Conservation (phyloP, 2,329 filamentous ascomycete genomes). For the Arthrinium puccinioides region DNA sequence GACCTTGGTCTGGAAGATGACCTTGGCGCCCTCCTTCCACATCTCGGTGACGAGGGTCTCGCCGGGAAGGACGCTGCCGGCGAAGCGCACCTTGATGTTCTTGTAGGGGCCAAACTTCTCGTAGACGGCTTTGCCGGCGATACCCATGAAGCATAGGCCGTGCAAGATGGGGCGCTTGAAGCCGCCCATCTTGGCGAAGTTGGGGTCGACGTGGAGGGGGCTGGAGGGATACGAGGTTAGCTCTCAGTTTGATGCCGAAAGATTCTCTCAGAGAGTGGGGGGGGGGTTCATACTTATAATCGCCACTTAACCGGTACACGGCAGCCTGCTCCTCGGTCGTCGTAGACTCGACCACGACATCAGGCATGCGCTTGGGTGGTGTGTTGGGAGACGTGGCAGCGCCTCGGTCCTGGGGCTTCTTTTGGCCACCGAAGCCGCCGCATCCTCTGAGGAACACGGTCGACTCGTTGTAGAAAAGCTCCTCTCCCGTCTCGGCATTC, state of each 20-base stretch:
- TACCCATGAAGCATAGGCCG: constrained; percentile 91
- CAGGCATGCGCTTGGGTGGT: constrained; percentile 69
- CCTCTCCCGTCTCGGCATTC: constrained; percentile 76
- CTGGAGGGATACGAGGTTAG: constrained; percentile 22
- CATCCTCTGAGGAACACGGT: constrained; percentile 89
- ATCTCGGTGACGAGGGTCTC: constrained; percentile 91
- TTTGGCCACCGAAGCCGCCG: constrained; percentile 81
- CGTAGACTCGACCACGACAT: constrained; percentile 75
- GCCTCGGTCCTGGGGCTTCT: constrained; percentile 71
- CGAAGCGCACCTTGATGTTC: constrained; percentile 90
- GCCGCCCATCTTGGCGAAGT: constrained; percentile 89
- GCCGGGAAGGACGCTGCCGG: constrained; percentile 75
- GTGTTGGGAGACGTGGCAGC: constrained; percentile 73
- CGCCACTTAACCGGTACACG: constrained; percentile 86
- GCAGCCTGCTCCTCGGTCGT: constrained; percentile 89
- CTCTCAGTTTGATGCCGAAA: neutral
- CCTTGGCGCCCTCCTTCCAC: constrained; percentile 78
- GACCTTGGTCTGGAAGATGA: constrained; percentile 81
- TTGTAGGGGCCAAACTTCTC: constrained; percentile 75
- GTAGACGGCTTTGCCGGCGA: constrained; percentile 85
- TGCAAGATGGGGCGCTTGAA: constrained; percentile 94
- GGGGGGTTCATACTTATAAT: constrained; percentile 60
- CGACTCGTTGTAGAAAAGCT: constrained; percentile 94
- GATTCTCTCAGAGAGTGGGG: constrained; percentile 12
- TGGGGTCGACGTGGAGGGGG: constrained; percentile 90